Evolutionary conservation across 148 eudicot species (phyloP), one percentile per base, ranked within the genome.

Genomic region (Chenopodium suecicum): DNA sequence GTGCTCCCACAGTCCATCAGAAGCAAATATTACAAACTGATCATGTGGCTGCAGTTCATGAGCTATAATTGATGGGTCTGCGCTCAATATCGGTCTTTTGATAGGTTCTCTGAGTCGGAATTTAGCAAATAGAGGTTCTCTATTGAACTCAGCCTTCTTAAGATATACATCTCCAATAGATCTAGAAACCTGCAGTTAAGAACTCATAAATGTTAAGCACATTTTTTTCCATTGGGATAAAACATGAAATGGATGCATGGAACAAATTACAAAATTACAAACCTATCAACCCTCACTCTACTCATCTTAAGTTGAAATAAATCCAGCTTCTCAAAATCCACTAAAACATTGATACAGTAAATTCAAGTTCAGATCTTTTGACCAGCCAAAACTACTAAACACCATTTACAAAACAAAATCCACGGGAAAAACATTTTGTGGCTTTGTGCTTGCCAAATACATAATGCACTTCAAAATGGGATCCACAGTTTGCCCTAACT

Each of bases 1-100:
- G 86, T 93, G 94, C 90, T 93, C 98, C 95, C 98, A 93, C 22
- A 93, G 89, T 34, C 98, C 95, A 83, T 93, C 98, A 6, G 95
- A 93, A 65, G 98, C 95, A 79, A 89, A 90, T 86, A 93, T 93
- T 25, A 93, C 83, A 86, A 93, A 92, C 62, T 85, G 94, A 88
- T 93, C 98, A 41, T 89, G 89, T 20, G 94, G 89, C 78, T 88
- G 91, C 79, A 93, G 79, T 67, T 86, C 90, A 60, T 90, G 94
- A 56, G 82, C 87, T 34, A 83, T 74, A 72, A 93, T 89, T 44
- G 95, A 67, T 10, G 98, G 98, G 14, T 93, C 98, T 62, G 98
- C 82, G 70, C 98, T 93, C 87, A 93, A 84, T 78, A 93, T 88
- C 5, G 98, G 92, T 84, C 91, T 90, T 79, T 71, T 89, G 74